Conservation (phyloP, 345 rosid species). For the Eucalyptus guilfoylei region DNA sequence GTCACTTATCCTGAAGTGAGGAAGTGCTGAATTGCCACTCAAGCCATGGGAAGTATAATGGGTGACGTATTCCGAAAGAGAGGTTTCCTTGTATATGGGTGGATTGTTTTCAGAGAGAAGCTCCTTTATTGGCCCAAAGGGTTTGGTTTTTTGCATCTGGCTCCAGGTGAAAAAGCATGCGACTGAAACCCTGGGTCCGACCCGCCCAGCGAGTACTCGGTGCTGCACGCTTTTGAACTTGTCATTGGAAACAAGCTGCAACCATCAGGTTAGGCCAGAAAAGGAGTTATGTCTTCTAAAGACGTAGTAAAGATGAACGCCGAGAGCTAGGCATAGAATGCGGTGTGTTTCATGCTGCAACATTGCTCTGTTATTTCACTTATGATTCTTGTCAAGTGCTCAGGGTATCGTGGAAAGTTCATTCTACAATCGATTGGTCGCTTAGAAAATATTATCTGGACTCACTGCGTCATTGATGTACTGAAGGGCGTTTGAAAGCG, state of each 20-base stretch:
- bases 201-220: not conserved
- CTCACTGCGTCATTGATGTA: not conserved
- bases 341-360: not conserved
- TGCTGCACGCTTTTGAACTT: not conserved
- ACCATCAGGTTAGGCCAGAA: not conserved
- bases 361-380: not conserved
- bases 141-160: not conserved
- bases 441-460: not conserved
- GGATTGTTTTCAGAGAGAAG: conserved; percentile 11
- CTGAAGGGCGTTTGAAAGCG: not conserved
- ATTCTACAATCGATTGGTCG: not conserved
- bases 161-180: not conserved
- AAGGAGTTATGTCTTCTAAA: not conserved
- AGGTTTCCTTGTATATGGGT: conserved; percentile 23
- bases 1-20: conserved; percentile 5
- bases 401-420: not conserved
- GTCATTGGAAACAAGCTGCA: not conserved
- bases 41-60: conserved; percentile 24
- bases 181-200: not conserved
- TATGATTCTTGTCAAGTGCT: not conserved
- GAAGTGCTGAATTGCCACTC: conserved; percentile 24
- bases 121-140: conserved; percentile 5
- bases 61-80: conserved; percentile 15
- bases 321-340: not conserved
- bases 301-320: not conserved